Percentiles rank a stretch among this genome's conserved stretches.
These are phyloP conservation scores for Boletus reticuloceps DNA, from an alignment of 768 basidiomycete genomes.

Conservation along the genomic window DNA sequence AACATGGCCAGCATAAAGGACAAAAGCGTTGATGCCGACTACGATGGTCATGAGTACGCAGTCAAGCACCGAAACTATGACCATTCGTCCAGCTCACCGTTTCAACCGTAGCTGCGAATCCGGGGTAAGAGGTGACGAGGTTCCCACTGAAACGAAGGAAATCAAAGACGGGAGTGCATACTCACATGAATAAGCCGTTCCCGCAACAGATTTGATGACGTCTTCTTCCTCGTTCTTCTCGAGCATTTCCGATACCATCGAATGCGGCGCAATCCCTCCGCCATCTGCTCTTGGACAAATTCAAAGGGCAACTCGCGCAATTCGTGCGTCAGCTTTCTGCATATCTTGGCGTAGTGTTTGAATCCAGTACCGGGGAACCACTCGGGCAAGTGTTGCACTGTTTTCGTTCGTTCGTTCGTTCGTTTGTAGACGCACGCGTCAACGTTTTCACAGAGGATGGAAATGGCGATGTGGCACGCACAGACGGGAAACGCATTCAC, in stretches of 20 bases:
- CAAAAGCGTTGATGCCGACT: conserved; percentile 34
- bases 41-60: not conserved
- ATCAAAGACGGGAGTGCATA: not conserved
- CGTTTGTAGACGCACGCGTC: not conserved
- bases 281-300: conserved; percentile 31
- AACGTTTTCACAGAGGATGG: no score
- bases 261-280: conserved; percentile 16
- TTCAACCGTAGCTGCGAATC: conserved; percentile 25
- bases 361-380: conserved; percentile 42
- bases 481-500: conserved; percentile 32
- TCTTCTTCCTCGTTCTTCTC: conserved; percentile 22
- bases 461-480: conserved; percentile 7
- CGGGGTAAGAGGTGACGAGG: no score
- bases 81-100: conserved; percentile 17
- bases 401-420: no score
- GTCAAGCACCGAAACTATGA: not conserved
- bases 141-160: not conserved
- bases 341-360: conserved; percentile 28
- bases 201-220: conserved; percentile 29
- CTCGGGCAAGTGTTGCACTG: conserved; percentile 36
- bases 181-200: conserved; percentile 31
- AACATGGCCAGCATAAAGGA: conserved; percentile 37
- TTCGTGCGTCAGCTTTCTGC: conserved; percentile 17
- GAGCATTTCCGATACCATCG: conserved; percentile 16
- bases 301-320: conserved; percentile 32